Evolutionary conservation across 805 yeast species (phyloP).

Genomic region (Metschnikowia gruessii): DNA sequence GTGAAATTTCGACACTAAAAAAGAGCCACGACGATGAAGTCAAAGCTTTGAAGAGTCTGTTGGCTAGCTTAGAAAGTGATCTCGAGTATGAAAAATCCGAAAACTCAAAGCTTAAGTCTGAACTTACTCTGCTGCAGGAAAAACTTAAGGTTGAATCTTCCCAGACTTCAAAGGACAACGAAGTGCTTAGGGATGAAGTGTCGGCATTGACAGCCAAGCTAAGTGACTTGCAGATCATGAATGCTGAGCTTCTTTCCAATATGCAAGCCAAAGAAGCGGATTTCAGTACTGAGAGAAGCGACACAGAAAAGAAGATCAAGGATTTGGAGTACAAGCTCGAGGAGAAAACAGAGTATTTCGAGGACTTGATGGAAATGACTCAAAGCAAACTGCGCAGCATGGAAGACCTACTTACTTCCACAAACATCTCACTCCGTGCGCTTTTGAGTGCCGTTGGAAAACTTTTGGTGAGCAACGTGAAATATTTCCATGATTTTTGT

Average conservation of each 20-base stretch:
- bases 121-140: neutral
- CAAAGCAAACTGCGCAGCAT: conserved; percentile 23
- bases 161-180: neutral
- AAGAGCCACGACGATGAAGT: neutral
- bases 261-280: conserved; percentile 65
- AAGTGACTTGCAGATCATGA: conserved; percentile 37
- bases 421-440: neutral
- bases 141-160: neutral
- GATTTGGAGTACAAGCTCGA: conserved; percentile 44
- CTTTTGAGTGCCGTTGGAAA: conserved; percentile 23
- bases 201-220: conserved; percentile 15
- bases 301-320: conserved; percentile 49
- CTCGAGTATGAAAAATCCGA: neutral
- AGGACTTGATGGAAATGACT: conserved; percentile 42
- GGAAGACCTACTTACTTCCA: conserved; percentile 17
- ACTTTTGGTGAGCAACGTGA: conserved; percentile 26
- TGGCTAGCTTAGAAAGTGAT: neutral
- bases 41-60: neutral
- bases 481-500: conserved; percentile 46
- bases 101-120: neutral
- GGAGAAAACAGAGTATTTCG: conserved; percentile 41
- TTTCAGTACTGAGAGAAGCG: conserved; percentile 50
- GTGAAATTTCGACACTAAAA: neutral
- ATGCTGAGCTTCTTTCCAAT: conserved; percentile 63
- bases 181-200: conserved; percentile 1